These are phyloP conservation scores for Stromatinia cepivora DNA, from an alignment of 2,329 filamentous ascomycete species.

Conservation along the genomic window DNA sequence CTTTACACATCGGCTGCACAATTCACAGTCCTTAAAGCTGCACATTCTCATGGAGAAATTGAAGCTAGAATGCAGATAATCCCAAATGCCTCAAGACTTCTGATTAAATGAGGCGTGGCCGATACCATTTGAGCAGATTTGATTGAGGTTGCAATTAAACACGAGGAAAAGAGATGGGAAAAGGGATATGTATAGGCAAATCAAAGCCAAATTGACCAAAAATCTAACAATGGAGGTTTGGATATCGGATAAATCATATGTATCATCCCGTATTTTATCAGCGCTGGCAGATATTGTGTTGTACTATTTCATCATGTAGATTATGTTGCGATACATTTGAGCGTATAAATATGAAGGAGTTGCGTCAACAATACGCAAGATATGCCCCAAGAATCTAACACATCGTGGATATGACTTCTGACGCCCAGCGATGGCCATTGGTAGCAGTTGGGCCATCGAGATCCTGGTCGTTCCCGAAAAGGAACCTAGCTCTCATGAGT, in stretches of 20 bases:
- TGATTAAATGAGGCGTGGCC: constrained; percentile 28
- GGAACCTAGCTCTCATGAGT: not conserved
- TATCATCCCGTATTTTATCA: constrained; percentile 49
- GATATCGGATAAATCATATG: constrained; percentile 44
- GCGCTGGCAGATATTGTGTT: constrained; percentile 44
- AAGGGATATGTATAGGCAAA: not conserved
- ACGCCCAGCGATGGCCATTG: not conserved
- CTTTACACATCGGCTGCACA: constrained; percentile 22
- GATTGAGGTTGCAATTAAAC: constrained; percentile 28
- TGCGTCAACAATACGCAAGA: not conserved
- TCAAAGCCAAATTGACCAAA: constrained; percentile 17
- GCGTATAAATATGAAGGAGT: not conserved
- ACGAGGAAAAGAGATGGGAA: constrained; percentile 27
- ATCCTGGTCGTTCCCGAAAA: not conserved
- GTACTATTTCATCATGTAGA: constrained; percentile 45
- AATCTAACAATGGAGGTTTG: constrained; percentile 48
- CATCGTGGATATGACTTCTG: not conserved
- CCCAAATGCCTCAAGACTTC: constrained; percentile 27
- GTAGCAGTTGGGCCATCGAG: not conserved
- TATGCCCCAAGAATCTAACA: not conserved
- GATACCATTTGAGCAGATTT: constrained; percentile 25
- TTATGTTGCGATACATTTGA: not conserved
- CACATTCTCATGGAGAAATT: constrained; percentile 36
- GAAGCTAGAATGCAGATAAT: constrained; percentile 32
- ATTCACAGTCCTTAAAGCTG: constrained; percentile 37